Conservation (phyloP, 202 grass and related monocot species). For the Setaria italica region DNA sequence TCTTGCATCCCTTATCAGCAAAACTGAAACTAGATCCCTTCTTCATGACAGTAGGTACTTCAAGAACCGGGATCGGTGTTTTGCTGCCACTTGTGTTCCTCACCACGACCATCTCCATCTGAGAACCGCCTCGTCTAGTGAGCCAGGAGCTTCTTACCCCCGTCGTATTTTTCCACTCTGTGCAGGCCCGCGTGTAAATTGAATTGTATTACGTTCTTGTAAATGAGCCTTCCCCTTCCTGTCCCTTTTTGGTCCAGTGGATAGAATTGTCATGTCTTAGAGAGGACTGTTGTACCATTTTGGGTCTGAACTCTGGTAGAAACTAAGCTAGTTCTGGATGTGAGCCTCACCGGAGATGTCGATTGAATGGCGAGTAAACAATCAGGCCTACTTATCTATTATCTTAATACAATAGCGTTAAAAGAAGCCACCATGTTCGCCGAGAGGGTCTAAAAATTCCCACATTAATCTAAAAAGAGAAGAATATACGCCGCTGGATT, state of each 20-base stretch:
- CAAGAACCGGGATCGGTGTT: conserved; percentile 56
- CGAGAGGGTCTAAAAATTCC: no score
- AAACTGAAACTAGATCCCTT: neutral
- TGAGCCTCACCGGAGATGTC: neutral
- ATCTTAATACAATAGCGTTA: no score
- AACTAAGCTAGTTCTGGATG: neutral
- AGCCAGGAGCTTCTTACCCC: conserved; percentile 37
- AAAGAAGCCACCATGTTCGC: no score
- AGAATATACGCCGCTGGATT: no score
- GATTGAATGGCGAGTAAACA: neutral
- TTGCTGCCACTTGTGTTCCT: conserved; percentile 47
- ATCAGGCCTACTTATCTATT: neutral
- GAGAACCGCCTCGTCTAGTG: conserved; percentile 31
- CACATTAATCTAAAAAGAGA: no score
- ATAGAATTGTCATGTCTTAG: conserved; percentile 44
- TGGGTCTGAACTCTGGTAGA: conserved; percentile 35
- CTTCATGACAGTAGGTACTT: conserved; percentile 38
- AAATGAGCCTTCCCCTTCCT: conserved; percentile 52
- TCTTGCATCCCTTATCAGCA: conserved; percentile 1
- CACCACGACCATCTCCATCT: conserved; percentile 41
- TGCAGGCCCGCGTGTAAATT: conserved; percentile 69
- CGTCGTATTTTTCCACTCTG: conserved; percentile 42
- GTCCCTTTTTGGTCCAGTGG: conserved; percentile 47
- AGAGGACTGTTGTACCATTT: conserved; percentile 52
- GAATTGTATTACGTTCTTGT: conserved; percentile 53